Conservation (phyloP, 495 filamentous ascomycete species). For the Talaromyces adpressus region DNA sequence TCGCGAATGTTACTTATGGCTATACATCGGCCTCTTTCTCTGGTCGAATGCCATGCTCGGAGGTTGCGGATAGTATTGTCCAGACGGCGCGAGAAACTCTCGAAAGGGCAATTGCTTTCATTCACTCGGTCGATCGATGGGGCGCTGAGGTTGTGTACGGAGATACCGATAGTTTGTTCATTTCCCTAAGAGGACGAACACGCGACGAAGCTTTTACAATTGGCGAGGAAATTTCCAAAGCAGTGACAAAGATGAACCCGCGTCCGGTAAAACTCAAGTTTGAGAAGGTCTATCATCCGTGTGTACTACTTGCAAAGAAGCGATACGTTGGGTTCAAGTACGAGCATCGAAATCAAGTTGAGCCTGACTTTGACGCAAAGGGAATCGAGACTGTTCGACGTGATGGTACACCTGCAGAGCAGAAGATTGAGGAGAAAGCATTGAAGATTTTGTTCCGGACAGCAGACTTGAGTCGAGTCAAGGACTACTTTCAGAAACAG, state of each 20-base stretch:
- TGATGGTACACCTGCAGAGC: conserved; percentile 91
- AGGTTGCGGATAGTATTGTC: conserved; percentile 97
- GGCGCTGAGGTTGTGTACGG: conserved; percentile 95
- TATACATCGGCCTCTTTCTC: conserved; percentile 96
- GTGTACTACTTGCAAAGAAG: conserved; percentile 91
- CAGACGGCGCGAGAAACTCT: conserved; percentile 91
- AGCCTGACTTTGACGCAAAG: conserved; percentile 95
- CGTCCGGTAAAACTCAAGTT: conserved; percentile 94
- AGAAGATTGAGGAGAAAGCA: conserved; percentile 95
- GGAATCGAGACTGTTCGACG: conserved; percentile 95
- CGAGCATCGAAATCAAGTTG: conserved; percentile 65
- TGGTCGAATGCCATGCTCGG: conserved; percentile 93
- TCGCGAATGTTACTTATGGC: conserved; percentile 97
- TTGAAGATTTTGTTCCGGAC: conserved; percentile 86
- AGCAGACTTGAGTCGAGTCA: conserved; percentile 81
- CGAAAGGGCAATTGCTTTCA: conserved; percentile 87
- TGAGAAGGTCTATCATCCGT: conserved; percentile 96
- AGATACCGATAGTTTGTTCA: conserved; percentile 95
- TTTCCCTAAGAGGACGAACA: conserved; percentile 81
- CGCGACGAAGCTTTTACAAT: conserved; percentile 86
- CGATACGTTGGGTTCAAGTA: conserved; percentile 98
- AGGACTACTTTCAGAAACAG: conserved; percentile 82
- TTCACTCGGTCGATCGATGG: conserved; percentile 82
- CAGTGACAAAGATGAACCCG: conserved; percentile 84
- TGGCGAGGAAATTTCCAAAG: conserved; percentile 85